These are phyloP conservation scores for Mycena galericulata DNA, from an alignment of 768 basidiomycete species.

Conservation along the genomic window DNA sequence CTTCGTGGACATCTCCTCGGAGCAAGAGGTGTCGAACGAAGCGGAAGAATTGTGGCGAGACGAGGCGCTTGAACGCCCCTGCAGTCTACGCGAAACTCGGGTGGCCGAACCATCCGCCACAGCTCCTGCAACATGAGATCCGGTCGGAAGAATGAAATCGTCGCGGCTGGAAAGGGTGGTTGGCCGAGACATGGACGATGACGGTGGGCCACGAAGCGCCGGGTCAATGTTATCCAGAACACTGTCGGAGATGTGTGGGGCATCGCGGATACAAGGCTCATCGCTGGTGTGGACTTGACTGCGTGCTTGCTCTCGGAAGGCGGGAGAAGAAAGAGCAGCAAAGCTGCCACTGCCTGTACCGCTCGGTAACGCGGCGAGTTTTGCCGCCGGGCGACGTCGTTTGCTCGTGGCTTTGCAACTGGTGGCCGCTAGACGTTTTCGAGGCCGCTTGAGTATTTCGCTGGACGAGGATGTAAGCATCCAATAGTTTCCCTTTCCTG, in stretches of 20 bases:
- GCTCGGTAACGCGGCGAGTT: not conserved
- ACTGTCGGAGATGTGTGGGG: not conserved
- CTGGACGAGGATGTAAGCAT: not conserved
- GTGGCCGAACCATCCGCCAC: not conserved
- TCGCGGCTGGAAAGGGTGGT: not conserved
- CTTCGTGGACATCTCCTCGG: not conserved
- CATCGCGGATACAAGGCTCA: too few relatives aligned
- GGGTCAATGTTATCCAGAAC: not conserved
- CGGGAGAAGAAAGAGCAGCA: not conserved
- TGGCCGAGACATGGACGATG: not conserved
- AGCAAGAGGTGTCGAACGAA: not conserved
- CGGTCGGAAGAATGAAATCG: not conserved
- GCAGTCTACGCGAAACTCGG: not conserved
- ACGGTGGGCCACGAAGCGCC: not conserved
- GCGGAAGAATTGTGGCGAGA: not conserved
- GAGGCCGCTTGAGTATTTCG: not conserved
- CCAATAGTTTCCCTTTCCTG: conserved; percentile 14
- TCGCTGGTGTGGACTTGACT: not conserved
- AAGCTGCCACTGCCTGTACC: not conserved
- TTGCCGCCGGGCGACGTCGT: not conserved
- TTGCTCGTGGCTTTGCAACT: not conserved
- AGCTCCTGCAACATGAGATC: not conserved
- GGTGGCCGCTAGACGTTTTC: conserved; percentile 1
- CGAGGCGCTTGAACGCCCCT: too few relatives aligned
- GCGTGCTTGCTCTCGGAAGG: too few relatives aligned